These are phyloP conservation scores for Aspergillus bombycis DNA, from an alignment of 2,329 filamentous ascomycete genomes.

Conservation along the genomic window DNA sequence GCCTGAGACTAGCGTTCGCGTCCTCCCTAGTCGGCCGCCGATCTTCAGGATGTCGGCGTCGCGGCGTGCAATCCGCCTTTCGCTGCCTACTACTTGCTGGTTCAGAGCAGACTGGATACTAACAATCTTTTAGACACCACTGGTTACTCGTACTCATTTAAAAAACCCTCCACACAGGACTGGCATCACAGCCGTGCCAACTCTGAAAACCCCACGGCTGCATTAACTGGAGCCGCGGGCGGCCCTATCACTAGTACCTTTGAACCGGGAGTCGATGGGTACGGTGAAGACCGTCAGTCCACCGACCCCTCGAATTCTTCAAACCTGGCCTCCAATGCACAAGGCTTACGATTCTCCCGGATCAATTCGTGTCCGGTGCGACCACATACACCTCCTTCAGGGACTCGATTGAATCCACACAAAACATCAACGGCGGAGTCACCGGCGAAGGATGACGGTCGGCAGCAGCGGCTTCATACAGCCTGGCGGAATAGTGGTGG, in stretches of 20 bases:
- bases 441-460: constrained; percentile 32
- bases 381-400: constrained; percentile 51
- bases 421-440: constrained; percentile 35
- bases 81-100: background rate
- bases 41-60: constrained; percentile 18
- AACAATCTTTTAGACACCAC: constrained; percentile 18
- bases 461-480: constrained; percentile 38
- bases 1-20: constrained; percentile 32
- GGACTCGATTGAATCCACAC: constrained; percentile 37
- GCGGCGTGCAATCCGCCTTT: constrained; percentile 6
- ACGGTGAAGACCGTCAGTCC: constrained; percentile 35
- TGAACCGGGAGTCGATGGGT: constrained; percentile 41
- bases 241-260: constrained; percentile 36
- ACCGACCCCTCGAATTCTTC: constrained; percentile 38
- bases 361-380: constrained; percentile 52
- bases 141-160: constrained; percentile 37
- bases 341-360: constrained; percentile 49
- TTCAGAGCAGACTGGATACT: constrained; percentile 3
- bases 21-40: constrained; percentile 24
- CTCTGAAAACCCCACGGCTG: constrained; percentile 64
- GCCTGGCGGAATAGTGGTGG: constrained; percentile 45
- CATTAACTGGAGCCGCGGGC: constrained; percentile 53
- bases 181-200: constrained; percentile 70
- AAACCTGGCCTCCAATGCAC: constrained; percentile 37
- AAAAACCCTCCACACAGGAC: constrained; percentile 52